Percentiles rank a stretch among this genome's conserved stretches.
Conservation (phyloP, 2,329 filamentous ascomycete species). For the Cadophora gregata region DNA sequence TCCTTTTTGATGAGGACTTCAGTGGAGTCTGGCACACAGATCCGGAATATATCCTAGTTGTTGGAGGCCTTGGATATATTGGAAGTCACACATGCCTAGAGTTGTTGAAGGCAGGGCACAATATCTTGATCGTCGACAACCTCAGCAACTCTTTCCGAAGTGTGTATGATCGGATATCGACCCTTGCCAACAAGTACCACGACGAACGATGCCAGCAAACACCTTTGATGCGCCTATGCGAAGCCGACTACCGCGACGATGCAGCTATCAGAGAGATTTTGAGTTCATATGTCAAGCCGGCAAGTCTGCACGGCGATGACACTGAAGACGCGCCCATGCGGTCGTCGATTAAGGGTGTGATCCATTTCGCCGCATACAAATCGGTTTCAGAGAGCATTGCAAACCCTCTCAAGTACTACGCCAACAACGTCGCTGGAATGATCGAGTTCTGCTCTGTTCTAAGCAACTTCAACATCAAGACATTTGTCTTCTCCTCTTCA, state of each 20-base stretch:
- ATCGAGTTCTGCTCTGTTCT: constrained; percentile 62
- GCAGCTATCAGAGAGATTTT: constrained; percentile 34
- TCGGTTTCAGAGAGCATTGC: constrained; percentile 67
- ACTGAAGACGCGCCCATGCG: constrained; percentile 9
- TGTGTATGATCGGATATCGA: constrained; percentile 35
- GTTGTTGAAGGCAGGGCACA: constrained; percentile 54
- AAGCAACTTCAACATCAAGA: constrained; percentile 64
- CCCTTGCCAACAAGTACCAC: constrained; percentile 34
- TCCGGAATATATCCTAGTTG: constrained; percentile 46
- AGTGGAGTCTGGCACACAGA: constrained; percentile 10
- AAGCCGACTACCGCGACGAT: constrained; percentile 41
- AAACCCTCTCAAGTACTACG: constrained; percentile 66
- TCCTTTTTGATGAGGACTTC: constrained; percentile 12
- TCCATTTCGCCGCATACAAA: constrained; percentile 72
- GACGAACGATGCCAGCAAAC: constrained; percentile 24
- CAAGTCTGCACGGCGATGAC: constrained; percentile 12
- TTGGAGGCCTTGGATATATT: constrained; percentile 55
- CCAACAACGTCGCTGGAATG: constrained; percentile 68
- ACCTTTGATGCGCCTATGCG: constrained; percentile 37
- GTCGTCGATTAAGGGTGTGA: constrained; percentile 58
- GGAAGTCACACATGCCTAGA: constrained; percentile 57
- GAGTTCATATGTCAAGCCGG: constrained; percentile 25
- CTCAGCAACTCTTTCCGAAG: constrained; percentile 45
- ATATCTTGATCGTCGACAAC: constrained; percentile 49
- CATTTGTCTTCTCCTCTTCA: constrained; percentile 70